These are phyloP conservation scores for Candida fluviatilis DNA, from an alignment of 805 yeast species.

Conservation along the genomic window DNA sequence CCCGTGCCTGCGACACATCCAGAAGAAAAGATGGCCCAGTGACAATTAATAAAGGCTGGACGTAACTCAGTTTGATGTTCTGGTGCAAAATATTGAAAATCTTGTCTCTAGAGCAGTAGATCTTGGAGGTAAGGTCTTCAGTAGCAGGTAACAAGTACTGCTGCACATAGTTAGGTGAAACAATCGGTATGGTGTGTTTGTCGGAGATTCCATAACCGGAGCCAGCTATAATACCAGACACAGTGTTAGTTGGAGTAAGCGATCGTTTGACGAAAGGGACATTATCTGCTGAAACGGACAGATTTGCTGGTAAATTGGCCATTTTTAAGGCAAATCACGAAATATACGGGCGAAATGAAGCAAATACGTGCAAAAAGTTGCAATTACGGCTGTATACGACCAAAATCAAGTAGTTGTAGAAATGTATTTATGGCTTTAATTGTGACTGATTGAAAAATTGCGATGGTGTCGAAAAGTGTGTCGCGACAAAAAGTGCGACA, in stretches of 20 bases:
- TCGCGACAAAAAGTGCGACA: too few relatives aligned
- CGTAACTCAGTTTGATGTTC: neutral
- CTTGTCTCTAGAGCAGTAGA: slow-evolving; percentile 24
- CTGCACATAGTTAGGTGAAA: slow-evolving; percentile 44
- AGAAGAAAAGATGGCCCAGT: slow-evolving; percentile 36
- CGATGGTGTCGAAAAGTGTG: too few relatives aligned
- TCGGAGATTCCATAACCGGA: slow-evolving; percentile 21
- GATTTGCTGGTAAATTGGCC: neutral
- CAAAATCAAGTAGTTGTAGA: too few relatives aligned
- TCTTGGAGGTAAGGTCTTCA: slow-evolving; percentile 20
- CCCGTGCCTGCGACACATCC: slow-evolving; percentile 27
- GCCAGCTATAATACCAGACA: slow-evolving; percentile 7
- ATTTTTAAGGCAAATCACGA: neutral
- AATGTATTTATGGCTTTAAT: too few relatives aligned
- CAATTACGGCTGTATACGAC: too few relatives aligned
- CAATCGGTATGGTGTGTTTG: slow-evolving; percentile 32
- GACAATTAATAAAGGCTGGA: slow-evolving; percentile 27
- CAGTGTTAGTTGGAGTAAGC: neutral
- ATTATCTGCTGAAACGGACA: neutral
- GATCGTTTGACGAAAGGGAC: neutral
- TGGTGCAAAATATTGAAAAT: slow-evolving; percentile 15
- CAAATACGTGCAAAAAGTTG: too few relatives aligned
- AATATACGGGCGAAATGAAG: too few relatives aligned
- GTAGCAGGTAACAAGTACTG: slow-evolving; percentile 34
- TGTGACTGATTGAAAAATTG: too few relatives aligned